Evolutionary conservation across 306 rosid genomes (phyloP), one percentile per base, ranked within the genome.

Genomic region (Medicago truncatula): DNA sequence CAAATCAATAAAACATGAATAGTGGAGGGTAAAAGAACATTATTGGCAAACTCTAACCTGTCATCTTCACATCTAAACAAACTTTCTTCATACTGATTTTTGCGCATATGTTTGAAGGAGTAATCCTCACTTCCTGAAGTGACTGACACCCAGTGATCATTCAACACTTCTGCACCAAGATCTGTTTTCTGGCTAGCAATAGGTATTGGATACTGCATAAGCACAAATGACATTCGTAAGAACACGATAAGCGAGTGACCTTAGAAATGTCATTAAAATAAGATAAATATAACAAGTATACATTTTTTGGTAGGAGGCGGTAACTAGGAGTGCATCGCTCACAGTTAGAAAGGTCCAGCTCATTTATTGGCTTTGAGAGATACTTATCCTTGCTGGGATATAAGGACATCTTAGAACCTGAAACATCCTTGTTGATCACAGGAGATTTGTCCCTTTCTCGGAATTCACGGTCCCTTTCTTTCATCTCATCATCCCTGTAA

Each of bases 41-140:
- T 56, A 79, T 16, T 41, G 74, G 61, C 56, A 67, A 74, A 66
- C 53, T 82, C 82, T 69, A 63, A 96, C 99, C 99, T 96, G 88
- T 96, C 99, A 84, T 96, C 99, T 88, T 96, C 99, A 16, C 99
- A 96, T 83, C 99, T 91, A 78, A 96, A 96, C 86, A 96, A 85
- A 79, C 99, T 96, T 84, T 96, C 99, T 85, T 96, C 99, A 74
- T 96, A 96, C 82, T 96, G 99, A 81, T 96, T 96, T 88, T 96
- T 96, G 78, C 99, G 99, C 99, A 96, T 96, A 80, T 96, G 99
- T 85, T 96, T 96, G 69, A 96, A 96, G 74, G 99, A 96, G 82
- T 96, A 96, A 81, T 96, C 99, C 83, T 96, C 99, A 62, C 99
- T 96, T 80, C 99, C 99, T 67, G 99, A 96, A 77, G 99, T 96